A percentile compares a stretch with the other conserved stretches of the same genome.
These are phyloP conservation scores for Aspergillus puulaauensis DNA, from an alignment of 2,329 filamentous ascomycete genomes.

Conservation along the genomic window DNA sequence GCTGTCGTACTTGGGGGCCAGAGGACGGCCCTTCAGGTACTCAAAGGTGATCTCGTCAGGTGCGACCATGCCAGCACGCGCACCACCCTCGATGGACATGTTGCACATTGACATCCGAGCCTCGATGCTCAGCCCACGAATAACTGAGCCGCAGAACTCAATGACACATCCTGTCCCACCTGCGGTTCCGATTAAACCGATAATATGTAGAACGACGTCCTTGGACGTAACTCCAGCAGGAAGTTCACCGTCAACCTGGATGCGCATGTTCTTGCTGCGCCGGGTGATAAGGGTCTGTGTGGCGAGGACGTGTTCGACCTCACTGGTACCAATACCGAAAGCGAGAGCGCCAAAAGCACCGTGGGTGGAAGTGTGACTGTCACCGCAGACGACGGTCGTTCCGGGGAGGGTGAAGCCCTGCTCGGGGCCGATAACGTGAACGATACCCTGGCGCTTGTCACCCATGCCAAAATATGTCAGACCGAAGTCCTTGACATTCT, in stretches of 20 bases:
- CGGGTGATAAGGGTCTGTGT: slow-evolving; percentile 94
- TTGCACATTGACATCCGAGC: slow-evolving; percentile 99
- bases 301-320: slow-evolving; percentile 96
- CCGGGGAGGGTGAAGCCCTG: slow-evolving; percentile 97
- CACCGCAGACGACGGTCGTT: slow-evolving; percentile 95
- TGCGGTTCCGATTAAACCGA: slow-evolving; percentile 90
- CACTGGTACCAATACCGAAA: slow-evolving; percentile 95
- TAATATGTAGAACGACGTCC: slow-evolving; percentile 89
- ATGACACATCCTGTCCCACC: slow-evolving; percentile 94
- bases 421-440: slow-evolving; percentile 97
- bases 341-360: slow-evolving; percentile 93
- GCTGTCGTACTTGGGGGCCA: slow-evolving; percentile 81
- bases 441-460: slow-evolving; percentile 96
- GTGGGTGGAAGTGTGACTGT: slow-evolving; percentile 97
- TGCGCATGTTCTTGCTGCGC: slow-evolving; percentile 97
- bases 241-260: slow-evolving; percentile 90
- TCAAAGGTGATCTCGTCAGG: slow-evolving; percentile 93
- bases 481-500: slow-evolving; percentile 95
- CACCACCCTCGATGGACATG: slow-evolving; percentile 97
- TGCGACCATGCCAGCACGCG: slow-evolving; percentile 93
- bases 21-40: slow-evolving; percentile 86
- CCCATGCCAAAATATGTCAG: slow-evolving; percentile 96
- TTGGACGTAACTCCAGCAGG: slow-evolving; percentile 92
- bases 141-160: slow-evolving; percentile 95
- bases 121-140: slow-evolving; percentile 87